phyloP scores from a whole-genome alignment of 106 monocot species.

The Vanilla planifolia region DNA sequence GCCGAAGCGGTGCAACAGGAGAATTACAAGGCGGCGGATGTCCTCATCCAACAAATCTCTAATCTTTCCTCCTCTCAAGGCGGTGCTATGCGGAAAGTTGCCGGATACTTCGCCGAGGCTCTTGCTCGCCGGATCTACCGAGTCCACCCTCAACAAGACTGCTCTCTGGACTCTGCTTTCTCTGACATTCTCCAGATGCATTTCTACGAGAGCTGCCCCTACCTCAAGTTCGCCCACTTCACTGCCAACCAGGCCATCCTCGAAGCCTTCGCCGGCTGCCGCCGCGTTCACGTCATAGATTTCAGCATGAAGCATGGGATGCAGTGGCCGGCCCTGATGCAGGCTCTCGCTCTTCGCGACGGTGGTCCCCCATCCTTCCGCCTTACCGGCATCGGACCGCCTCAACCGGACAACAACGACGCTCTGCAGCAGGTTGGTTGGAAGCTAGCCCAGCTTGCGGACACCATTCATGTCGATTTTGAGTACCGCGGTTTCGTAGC shows the following conservation, averaged over 20 bases:
- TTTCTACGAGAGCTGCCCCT: conserved; percentile 69
- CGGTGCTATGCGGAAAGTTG: conserved; percentile 74
- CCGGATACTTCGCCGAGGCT: conserved; percentile 66
- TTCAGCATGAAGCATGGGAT: conserved; percentile 66
- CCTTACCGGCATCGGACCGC: conserved; percentile 56
- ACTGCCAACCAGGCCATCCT: conserved; percentile 77
- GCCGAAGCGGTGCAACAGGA: conserved; percentile 74
- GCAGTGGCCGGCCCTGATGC: conserved; percentile 75
- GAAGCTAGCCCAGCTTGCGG: conserved; percentile 51
- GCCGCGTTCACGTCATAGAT: conserved; percentile 54
- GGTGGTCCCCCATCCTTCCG: conserved; percentile 56
- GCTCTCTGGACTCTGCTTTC: conserved; percentile 21
- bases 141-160: conserved; percentile 23
- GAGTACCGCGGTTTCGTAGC: conserved; percentile 39
- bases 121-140: conserved; percentile 56
- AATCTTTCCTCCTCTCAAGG: conserved; percentile 42
- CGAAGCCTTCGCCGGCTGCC: conserved; percentile 49
- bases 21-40: conserved; percentile 43
- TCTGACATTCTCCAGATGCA: conserved; percentile 45
- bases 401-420: conserved; percentile 42
- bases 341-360: conserved; percentile 59
- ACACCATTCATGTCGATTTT: conserved; percentile 39
- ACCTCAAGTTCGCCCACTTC: conserved; percentile 80
- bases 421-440: conserved; percentile 45
- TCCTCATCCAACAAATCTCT: conserved; percentile 52